Evolutionary conservation across 768 basidiomycete genomes (phyloP).

Genomic region (Leccinellum luteum): DNA sequence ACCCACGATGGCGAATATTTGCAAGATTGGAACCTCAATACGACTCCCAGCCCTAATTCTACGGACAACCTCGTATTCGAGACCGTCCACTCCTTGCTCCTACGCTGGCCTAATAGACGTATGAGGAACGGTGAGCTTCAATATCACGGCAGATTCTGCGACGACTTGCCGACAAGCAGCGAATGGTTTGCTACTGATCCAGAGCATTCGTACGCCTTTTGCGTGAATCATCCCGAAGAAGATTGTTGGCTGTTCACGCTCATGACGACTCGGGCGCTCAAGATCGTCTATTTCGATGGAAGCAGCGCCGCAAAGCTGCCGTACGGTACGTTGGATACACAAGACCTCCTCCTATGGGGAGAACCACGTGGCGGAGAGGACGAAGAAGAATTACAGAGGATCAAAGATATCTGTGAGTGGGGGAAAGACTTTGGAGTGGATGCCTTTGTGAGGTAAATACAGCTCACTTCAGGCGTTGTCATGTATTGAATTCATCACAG

Average conservation of each 20-base stretch:
- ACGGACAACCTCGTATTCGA: conserved; percentile 29
- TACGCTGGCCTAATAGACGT: conserved; percentile 43
- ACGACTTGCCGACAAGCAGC: conserved; percentile 19
- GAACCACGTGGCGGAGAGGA: conserved; percentile 14
- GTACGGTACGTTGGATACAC: conserved; percentile 30
- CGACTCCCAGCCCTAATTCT: conserved; percentile 5
- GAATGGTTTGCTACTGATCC: conserved; percentile 35
- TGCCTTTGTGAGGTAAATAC: conserved; percentile 32
- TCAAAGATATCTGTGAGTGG: conserved; percentile 33
- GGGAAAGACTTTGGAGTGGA: conserved; percentile 31
- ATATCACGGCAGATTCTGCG: conserved; percentile 27
- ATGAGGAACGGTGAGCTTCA: conserved; percentile 36
- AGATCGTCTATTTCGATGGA: conserved; percentile 31
- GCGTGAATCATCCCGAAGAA: conserved; percentile 11
- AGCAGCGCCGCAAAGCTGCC: conserved; percentile 6
- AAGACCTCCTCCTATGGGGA: conserved; percentile 37
- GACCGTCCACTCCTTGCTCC: conserved; percentile 27
- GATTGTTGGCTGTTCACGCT: conserved; percentile 33
- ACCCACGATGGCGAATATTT: not conserved
- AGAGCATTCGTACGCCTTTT: conserved; percentile 39
- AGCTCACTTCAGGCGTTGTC: conserved; percentile 20
- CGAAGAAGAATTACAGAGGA: conserved; percentile 24
- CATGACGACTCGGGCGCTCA: conserved; percentile 25
- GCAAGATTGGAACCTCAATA: not conserved
- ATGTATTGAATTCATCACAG: conserved; percentile 23